Base-by-base conservation (phyloP, 164 flowering plant genomes). In the Stephania cephalantha region DNA sequence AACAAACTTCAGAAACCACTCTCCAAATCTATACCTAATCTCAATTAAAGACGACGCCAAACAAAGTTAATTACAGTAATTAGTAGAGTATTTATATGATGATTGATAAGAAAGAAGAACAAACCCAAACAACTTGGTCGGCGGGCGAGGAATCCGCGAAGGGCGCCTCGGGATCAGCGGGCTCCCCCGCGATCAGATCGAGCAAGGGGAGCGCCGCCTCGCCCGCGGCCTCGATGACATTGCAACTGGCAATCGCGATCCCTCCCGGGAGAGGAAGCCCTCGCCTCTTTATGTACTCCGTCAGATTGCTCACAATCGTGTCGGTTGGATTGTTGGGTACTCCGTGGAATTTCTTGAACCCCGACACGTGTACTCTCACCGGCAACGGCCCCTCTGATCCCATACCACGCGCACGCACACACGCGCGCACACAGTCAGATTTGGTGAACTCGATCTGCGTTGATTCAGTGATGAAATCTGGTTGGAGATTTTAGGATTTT, bases 271-370 rank as follows among this genome's bases (percentile, higher is more conserved):
- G 69, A 10, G 87, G 82, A 68, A 83, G 64, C 4, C 86, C 87
- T 44, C 71, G 86, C 68, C 53, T 83, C 50, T 83, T 77, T 13
- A 85, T 73, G 58, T 73, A 88, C 65, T 61, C 76, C 76, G 73
- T 80, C 48, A 88, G 58, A 63, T 86, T 87, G 70, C 50, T 86
- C 12, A 88, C 87, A 25, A 88, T 84, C 1, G 79, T 79, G 76
- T 88, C 91, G 5, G 90, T 86, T 1, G 91, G 91, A 82, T 88
- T 88, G 46, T 86, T 79, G 31, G 84, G 46, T 63, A 88, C 87
- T 52, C 90, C 90, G 46, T 88, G 83, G 46, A 88, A 88, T 70
- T 86, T 88, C 82, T 84, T 87, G 73, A 88, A 88, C 70, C 91
- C 91, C 70, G 89, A 87, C 13, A 88, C 83, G 74, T 88, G 85